Conservation (phyloP, 2,329 filamentous ascomycete genomes). For the Trichoderma atrobrunneum region DNA sequence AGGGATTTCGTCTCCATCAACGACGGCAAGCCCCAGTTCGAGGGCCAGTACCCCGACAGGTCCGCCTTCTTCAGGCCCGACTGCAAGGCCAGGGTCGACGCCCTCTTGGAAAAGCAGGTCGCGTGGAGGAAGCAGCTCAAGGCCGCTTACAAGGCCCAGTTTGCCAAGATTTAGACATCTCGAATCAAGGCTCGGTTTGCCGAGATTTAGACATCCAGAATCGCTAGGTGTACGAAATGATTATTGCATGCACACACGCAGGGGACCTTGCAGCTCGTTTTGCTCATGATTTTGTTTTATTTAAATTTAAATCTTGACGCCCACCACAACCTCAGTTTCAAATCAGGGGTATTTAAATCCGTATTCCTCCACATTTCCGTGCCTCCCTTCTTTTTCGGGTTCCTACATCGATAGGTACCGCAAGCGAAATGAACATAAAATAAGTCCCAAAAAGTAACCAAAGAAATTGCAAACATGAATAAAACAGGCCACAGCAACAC, state of each 20-base stretch:
- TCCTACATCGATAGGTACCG: neutral
- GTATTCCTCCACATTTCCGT: slow-evolving; percentile 11
- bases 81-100: slow-evolving; percentile 31
- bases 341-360: neutral
- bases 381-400: neutral
- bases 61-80: slow-evolving; percentile 34
- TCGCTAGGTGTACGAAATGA: neutral
- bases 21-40: slow-evolving; percentile 37
- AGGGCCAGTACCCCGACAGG: slow-evolving; percentile 35
- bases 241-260: too few relatives aligned
- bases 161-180: neutral
- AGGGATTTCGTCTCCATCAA: slow-evolving; percentile 37
- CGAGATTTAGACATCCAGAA: neutral
- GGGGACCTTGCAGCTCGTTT: neutral
- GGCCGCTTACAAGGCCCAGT: slow-evolving; percentile 8
- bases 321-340: neutral
- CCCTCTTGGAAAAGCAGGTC: slow-evolving; percentile 25
- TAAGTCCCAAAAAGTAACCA: neutral
- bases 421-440: neutral
- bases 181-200: neutral
- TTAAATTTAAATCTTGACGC: neutral
- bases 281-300: neutral
- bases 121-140: slow-evolving; percentile 17
- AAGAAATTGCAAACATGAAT: neutral
- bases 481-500: neutral